Evolutionary conservation across 2,329 filamentous ascomycete genomes (phyloP).

Genomic region (Allantophomopsis cytisporea): DNA sequence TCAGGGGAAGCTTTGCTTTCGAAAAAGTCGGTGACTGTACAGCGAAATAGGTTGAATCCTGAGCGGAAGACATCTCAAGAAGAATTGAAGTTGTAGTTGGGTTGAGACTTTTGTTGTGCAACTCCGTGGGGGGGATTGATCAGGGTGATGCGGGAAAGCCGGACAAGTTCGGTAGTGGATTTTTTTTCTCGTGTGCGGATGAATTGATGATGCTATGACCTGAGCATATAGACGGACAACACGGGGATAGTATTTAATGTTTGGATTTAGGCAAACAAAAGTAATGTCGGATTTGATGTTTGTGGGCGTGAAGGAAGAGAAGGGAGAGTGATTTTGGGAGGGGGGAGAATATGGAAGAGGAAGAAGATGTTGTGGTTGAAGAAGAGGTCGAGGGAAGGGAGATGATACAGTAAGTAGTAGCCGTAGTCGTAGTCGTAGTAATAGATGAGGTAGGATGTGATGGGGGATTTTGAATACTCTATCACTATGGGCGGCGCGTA

Average conservation of each 20-base stretch:
- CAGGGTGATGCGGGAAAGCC: conserved; percentile 6
- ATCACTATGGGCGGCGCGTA: too few species aligned
- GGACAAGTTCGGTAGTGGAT: too few species aligned
- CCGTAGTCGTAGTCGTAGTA: too few species aligned
- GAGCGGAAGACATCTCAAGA: conserved; percentile 6
- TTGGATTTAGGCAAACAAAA: conserved; percentile 1
- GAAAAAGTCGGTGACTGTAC: conserved; percentile 13
- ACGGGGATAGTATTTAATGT: conserved; percentile 5
- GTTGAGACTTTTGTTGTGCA: not conserved
- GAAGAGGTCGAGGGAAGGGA: too few species aligned
- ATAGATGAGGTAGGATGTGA: too few species aligned
- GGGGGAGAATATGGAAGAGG: not conserved
- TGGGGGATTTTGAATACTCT: too few species aligned
- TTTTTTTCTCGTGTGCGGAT: too few species aligned
- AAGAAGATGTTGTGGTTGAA: not conserved
- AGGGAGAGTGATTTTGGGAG: conserved; percentile 1
- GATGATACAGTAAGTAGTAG: too few species aligned
- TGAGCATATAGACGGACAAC: too few species aligned
- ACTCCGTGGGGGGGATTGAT: conserved; percentile 2
- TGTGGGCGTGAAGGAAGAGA: conserved; percentile 2
- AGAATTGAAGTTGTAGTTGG: conserved; percentile 1
- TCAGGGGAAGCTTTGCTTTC: conserved; percentile 24
- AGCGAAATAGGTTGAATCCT: conserved; percentile 11
- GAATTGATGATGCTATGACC: too few species aligned
- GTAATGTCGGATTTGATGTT: not conserved